These are phyloP conservation scores for Heimioporus sp. DNA, from an alignment of 768 basidiomycete species.

Conservation along the genomic window DNA sequence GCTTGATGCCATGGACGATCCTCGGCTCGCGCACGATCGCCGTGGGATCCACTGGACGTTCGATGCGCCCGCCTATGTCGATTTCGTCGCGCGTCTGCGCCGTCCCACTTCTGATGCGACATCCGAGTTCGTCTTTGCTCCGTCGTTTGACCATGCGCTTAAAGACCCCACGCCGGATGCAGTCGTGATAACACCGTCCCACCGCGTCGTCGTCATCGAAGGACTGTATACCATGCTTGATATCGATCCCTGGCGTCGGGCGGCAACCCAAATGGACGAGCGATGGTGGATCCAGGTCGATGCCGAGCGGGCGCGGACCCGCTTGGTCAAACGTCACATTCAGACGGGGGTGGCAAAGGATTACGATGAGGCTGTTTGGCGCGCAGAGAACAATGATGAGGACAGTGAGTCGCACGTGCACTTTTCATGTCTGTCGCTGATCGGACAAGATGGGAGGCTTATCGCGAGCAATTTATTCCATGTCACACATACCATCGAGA, in stretches of 20 bases:
- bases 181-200: conserved; percentile 53
- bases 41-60: conserved; percentile 94
- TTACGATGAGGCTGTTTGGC: conserved; percentile 60
- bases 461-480: conserved; percentile 37
- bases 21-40: conserved; percentile 71
- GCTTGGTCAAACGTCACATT: conserved; percentile 75
- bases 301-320: conserved; percentile 48
- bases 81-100: conserved; percentile 61
- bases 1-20: conserved; percentile 74
- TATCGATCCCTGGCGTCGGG: conserved; percentile 70
- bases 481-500: conserved; percentile 40
- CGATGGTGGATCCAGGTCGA: conserved; percentile 72
- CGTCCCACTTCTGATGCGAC: conserved; percentile 16
- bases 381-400: conserved; percentile 75
- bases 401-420: conserved; percentile 49
- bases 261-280: conserved; percentile 67
- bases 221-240: conserved; percentile 84
- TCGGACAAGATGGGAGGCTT: conserved; percentile 42
- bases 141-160: conserved; percentile 82
- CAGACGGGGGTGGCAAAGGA: conserved; percentile 69
- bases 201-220: conserved; percentile 84
- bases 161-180: conserved; percentile 79
- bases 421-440: not conserved
- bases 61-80: conserved; percentile 66
- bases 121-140: conserved; percentile 48